A percentile compares a stretch with the other conserved stretches of the same genome.
phyloP scores from a whole-genome alignment of 2,329 filamentous ascomycete genomes.

The Chrysoporthe cubensis region DNA sequence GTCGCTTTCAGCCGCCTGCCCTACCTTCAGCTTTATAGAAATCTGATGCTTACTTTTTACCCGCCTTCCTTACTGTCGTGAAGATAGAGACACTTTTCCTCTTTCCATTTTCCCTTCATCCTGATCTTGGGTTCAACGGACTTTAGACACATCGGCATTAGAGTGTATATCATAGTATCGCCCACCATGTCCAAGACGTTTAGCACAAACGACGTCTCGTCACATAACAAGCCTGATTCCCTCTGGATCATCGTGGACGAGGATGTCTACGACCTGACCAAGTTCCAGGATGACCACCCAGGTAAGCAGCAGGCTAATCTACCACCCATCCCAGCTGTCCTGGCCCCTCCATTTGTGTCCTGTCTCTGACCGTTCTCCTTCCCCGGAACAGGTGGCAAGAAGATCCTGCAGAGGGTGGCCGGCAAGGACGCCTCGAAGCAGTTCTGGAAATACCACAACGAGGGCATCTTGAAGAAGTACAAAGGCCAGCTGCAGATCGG shows the following conservation, averaged over 20 bases:
- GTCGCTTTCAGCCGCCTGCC: constrained; percentile 1
- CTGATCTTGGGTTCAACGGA: constrained; percentile 15
- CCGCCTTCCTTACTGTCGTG: background rate
- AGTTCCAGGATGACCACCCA: constrained; percentile 83
- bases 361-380: background rate
- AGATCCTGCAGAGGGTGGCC: constrained; percentile 65
- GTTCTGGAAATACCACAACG: constrained; percentile 81
- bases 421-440: constrained; percentile 70
- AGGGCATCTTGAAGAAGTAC: constrained; percentile 87
- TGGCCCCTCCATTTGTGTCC: background rate
- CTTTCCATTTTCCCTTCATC: constrained; percentile 14
- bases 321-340: background rate
- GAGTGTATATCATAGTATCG: background rate
- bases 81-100: background rate
- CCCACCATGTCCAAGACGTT: constrained; percentile 84
- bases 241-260: constrained; percentile 92
- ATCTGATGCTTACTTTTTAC: background rate
- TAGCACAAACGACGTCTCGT: constrained; percentile 80
- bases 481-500: constrained; percentile 76
- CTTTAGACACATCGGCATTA: background rate
- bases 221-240: constrained; percentile 85
- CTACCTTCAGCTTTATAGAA: background rate
- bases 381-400: constrained; percentile 58
- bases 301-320: constrained; percentile 53
- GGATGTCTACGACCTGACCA: constrained; percentile 94